A percentile compares a stretch with the other conserved stretches of the same genome.
phyloP scores from a whole-genome alignment of 2,329 filamentous ascomycete genomes.

The Botrytis cinerea region DNA sequence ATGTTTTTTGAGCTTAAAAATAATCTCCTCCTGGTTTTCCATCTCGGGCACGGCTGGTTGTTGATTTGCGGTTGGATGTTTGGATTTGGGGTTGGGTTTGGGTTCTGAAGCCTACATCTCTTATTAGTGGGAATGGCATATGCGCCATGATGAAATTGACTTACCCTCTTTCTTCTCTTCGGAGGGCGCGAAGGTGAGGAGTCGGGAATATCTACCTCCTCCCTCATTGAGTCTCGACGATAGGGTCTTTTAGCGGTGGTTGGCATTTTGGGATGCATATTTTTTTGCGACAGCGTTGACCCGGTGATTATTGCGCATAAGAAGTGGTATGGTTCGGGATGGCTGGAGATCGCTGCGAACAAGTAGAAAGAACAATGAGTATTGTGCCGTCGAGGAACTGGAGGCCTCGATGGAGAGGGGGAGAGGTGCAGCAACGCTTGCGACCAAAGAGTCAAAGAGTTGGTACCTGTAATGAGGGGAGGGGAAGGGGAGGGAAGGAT shows the following conservation, averaged over 20 bases:
- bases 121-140: slow-evolving; percentile 21
- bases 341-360: not conserved
- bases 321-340: slow-evolving; percentile 6
- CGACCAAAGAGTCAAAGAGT: slow-evolving; percentile 32
- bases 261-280: slow-evolving; percentile 41
- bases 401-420: slow-evolving; percentile 21
- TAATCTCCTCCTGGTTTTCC: slow-evolving; percentile 52
- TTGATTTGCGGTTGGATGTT: slow-evolving; percentile 29
- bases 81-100: not conserved
- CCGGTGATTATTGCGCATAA: slow-evolving; percentile 20
- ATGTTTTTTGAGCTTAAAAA: slow-evolving; percentile 34
- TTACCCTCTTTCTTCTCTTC: slow-evolving; percentile 65
- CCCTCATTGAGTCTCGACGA: slow-evolving; percentile 42
- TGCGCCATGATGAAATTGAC: slow-evolving; percentile 26
- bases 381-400: slow-evolving; percentile 18
- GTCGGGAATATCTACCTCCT: slow-evolving; percentile 36
- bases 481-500: not conserved
- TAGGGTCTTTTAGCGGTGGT: slow-evolving; percentile 45
- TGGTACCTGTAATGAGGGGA: slow-evolving; percentile 7
- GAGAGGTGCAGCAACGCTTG: slow-evolving; percentile 26
- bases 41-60: slow-evolving; percentile 39
- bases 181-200: slow-evolving; percentile 63
- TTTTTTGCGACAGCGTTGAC: slow-evolving; percentile 27
- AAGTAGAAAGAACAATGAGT: slow-evolving; percentile 21
- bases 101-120: slow-evolving; percentile 45